A percentile compares a stretch with the other conserved stretches of the same genome.
phyloP scores from a whole-genome alignment of 2,329 filamentous ascomycete species.

The Stromatinia cepivora region DNA sequence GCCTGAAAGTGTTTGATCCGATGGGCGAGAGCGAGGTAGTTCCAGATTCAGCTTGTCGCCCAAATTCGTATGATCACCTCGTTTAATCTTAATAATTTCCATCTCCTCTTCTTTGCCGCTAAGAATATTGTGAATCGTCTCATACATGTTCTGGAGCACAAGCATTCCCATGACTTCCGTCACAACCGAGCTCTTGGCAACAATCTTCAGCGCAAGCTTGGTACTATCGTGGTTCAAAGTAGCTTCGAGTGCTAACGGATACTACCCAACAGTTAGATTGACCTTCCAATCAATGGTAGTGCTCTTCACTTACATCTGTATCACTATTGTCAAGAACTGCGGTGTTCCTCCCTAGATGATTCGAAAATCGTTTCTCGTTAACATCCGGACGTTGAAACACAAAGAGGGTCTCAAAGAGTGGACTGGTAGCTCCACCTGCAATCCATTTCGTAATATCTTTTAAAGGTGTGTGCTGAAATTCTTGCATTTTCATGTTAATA shows the following conservation, averaged over 20 bases:
- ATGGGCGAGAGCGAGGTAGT: neutral
- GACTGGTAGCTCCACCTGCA: slow-evolving; percentile 49
- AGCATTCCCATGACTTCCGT: slow-evolving; percentile 41
- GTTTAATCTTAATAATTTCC: neutral
- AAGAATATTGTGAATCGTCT: slow-evolving; percentile 27
- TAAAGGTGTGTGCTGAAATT: slow-evolving; percentile 77
- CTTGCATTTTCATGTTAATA: slow-evolving; percentile 66
- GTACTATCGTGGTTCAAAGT: slow-evolving; percentile 51
- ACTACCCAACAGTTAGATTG: slow-evolving; percentile 35
- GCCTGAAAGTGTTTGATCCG: slow-evolving; percentile 45
- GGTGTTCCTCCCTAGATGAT: slow-evolving; percentile 55
- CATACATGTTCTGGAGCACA: slow-evolving; percentile 48
- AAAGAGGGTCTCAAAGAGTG: slow-evolving; percentile 78
- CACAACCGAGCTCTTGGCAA: slow-evolving; percentile 53
- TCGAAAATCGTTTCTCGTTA: slow-evolving; percentile 33
- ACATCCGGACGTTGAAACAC: slow-evolving; percentile 66
- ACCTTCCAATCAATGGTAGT: neutral
- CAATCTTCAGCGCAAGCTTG: slow-evolving; percentile 57
- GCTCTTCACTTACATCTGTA: slow-evolving; percentile 42
- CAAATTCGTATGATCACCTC: neutral
- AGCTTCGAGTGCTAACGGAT: slow-evolving; percentile 73
- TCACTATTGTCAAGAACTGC: slow-evolving; percentile 50
- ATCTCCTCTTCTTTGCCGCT: neutral
- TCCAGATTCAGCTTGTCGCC: no score
- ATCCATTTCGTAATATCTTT: slow-evolving; percentile 81